Base-by-base conservation (phyloP, 1,284 basidiomycete species). In the Anthracocystis walkeri region DNA sequence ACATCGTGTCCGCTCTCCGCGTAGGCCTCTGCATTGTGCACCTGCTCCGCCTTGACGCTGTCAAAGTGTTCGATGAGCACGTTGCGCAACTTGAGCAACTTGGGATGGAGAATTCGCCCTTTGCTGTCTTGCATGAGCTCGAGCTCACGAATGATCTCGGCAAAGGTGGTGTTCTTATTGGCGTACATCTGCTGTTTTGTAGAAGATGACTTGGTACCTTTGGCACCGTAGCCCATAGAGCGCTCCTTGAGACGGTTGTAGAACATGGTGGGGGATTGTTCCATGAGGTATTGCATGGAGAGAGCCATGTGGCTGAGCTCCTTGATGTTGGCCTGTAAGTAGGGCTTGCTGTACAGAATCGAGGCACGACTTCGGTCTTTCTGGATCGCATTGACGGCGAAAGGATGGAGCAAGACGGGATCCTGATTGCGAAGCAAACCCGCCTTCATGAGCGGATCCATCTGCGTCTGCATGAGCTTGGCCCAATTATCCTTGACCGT, bases 31-130 rank as follows among this genome's bases (percentile, higher is more conserved):
- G 92, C 89, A 8, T 95, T 87, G 2, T 95, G 87, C 10, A 89
- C 87, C 58, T 91, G 90, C n/a, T 66, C 62, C 6, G 52, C 61
- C 38, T 63, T 56, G 56, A 59, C 55, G 11, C 58, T 42, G 58
- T 68, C 67, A 57, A 85, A 83, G 51, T 85, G 84, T 8, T 73
- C 62, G 25, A 61, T 46, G 14, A 85, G 64, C 45, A 80, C 72
- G 20, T 79, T 65, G 35, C 58, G 59, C 16, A 97, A 88, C 69
- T 89, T 91, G 41, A 92, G 92, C 91, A 99, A 93, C 87, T 99
- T 99, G 3, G 97, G 97, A 86, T 99, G 97, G 46, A 89, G 84
- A 4, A 88, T 84, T 77, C 91, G 91, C 3, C 89, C 90, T 10
- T 79, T 77, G 3, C 70, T 68, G 38, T 76, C 73, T 23, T 82